Percentiles rank a stretch among this genome's conserved stretches.
phyloP scores from a whole-genome alignment of 768 basidiomycete genomes.

The Boletus rex-veris region DNA sequence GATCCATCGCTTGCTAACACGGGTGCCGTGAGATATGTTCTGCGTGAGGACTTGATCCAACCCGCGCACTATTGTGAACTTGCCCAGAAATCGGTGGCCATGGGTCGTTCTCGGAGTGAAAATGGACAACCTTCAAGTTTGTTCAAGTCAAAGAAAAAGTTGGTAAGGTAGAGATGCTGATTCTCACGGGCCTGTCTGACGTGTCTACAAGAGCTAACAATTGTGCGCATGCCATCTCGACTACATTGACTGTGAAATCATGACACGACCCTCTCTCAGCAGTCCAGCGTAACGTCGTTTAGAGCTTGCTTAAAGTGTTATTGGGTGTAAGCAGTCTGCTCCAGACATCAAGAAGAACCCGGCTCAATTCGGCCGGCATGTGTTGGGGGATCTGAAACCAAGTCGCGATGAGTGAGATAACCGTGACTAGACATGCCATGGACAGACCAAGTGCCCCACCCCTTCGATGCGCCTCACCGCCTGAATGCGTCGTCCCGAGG shows the following conservation, averaged over 20 bases:
- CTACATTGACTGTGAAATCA: too few relatives aligned
- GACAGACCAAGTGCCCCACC: slow-evolving; percentile 34
- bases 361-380: slow-evolving; percentile 23
- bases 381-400: slow-evolving; percentile 24
- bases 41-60: slow-evolving; percentile 7
- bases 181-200: not conserved
- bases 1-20: slow-evolving; percentile 83
- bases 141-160: not conserved
- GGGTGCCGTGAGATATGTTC: slow-evolving; percentile 15
- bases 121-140: too few relatives aligned
- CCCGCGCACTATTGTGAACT: slow-evolving; percentile 79
- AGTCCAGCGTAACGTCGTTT: not conserved
- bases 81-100: slow-evolving; percentile 91
- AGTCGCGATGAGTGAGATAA: not conserved
- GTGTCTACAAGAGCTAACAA: too few relatives aligned
- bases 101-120: slow-evolving; percentile 22
- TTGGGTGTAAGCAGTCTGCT: not conserved
- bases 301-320: slow-evolving; percentile 13
- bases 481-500: slow-evolving; percentile 22
- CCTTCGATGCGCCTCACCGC: slow-evolving; percentile 23
- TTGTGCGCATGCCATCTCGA: too few relatives aligned
- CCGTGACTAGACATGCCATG: too few relatives aligned
- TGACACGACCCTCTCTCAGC: not conserved
- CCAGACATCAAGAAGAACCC: slow-evolving; percentile 26
- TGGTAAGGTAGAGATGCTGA: too few relatives aligned